Evolutionary conservation across 495 filamentous ascomycete genomes (phyloP), one percentile per base, ranked within the genome.

Genomic region (Xylaria cubensis): DNA sequence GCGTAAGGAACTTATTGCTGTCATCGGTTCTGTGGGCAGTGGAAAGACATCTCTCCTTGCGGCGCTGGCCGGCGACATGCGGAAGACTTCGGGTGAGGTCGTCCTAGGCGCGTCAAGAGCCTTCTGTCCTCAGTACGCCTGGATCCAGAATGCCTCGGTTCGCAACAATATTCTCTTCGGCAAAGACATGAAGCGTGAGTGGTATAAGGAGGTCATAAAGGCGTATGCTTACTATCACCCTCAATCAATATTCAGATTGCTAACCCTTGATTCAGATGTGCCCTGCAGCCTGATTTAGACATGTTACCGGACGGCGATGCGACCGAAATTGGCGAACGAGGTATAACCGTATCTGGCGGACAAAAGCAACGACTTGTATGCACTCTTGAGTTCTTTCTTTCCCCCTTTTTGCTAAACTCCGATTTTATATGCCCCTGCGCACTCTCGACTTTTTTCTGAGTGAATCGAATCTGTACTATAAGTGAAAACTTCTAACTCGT

Each of bases 81-180:
- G 94, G 24, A 89, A 90, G 77, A 96, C 93, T 0, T 81, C 82
- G 15, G 96, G 96, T 1, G 84, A 87, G 46, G 86, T 97, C 7
- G 86, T 86, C 6, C 83, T 97, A 66, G 93, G 94, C 59, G 92
- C 92, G 2, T 89, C 89, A 2, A 83, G 94, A 63, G 92, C 94
- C 0, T 97, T 97, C 74, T 99, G 96, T 75, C 94, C 96, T 0
- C 96, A 99, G 76, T 97, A 96, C 77, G 93, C 96, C 4, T 99
- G 96, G 96, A 98, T 99, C 59, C 95, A 98, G 76, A 99, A 98
- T 75, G 84, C 94, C 0, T 92, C 90, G 17, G 90, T 98, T 6
- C 90, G 87, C 70, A 88, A 97, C 65, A 99, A 99, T 74, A 96
- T 99, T 68, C 77, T 97, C 1, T 98, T 99, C 74, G 95, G 95